phyloP scores from a whole-genome alignment of 495 filamentous ascomycete genomes.

The Penicillium egyptiacum region DNA sequence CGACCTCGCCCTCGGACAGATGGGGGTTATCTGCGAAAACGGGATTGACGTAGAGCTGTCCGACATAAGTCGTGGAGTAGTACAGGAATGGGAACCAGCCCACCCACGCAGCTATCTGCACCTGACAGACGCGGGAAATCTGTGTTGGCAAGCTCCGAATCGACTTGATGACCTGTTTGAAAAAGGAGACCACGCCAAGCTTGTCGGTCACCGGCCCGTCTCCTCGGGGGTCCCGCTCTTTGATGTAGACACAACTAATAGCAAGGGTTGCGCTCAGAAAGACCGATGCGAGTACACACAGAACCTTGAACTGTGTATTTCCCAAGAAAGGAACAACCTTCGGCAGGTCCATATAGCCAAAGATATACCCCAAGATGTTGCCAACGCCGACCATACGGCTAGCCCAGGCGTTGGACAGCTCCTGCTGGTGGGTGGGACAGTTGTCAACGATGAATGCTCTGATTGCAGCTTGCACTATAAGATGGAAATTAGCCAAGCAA shows the following conservation, averaged over 20 bases:
- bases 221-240: slow-evolving; percentile 74
- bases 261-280: slow-evolving; percentile 64
- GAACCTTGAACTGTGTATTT: slow-evolving; percentile 82
- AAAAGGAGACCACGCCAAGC: slow-evolving; percentile 72
- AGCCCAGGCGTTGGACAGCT: slow-evolving; percentile 85
- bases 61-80: slow-evolving; percentile 89
- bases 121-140: slow-evolving; percentile 77
- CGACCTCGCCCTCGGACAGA: slow-evolving; percentile 70
- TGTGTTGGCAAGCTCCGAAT: slow-evolving; percentile 74
- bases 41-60: slow-evolving; percentile 83
- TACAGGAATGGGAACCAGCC: slow-evolving; percentile 95
- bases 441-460: slow-evolving; percentile 90
- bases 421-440: slow-evolving; percentile 85
- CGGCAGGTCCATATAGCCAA: slow-evolving; percentile 76
- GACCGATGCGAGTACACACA: slow-evolving; percentile 77
- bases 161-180: slow-evolving; percentile 71
- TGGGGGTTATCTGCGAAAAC: slow-evolving; percentile 71
- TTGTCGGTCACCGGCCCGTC: slow-evolving; percentile 59
- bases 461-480: slow-evolving; percentile 77
- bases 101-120: slow-evolving; percentile 89
- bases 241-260: slow-evolving; percentile 63
- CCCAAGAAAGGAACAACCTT: slow-evolving; percentile 72
- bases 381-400: slow-evolving; percentile 77
- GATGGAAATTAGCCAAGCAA: slow-evolving; percentile 5
- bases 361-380: slow-evolving; percentile 82